phyloP scores from a whole-genome alignment of 2,329 filamentous ascomycete species.

The Paracamarosporium sp. region DNA sequence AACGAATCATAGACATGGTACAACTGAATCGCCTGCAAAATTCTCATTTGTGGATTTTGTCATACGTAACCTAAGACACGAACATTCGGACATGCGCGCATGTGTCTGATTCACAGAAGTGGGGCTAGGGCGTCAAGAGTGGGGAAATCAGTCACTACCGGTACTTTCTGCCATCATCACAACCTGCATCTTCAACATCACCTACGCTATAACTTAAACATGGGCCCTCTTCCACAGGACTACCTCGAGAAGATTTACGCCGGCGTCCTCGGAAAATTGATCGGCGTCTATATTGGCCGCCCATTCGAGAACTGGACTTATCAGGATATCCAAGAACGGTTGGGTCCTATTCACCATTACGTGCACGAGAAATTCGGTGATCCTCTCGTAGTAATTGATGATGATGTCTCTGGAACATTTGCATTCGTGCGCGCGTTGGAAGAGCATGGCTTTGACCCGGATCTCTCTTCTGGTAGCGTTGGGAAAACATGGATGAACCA shows the following conservation, averaged over 20 bases:
- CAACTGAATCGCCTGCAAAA: no score
- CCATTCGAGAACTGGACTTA: constrained; percentile 50
- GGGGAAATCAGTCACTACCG: not conserved
- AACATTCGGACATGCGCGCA: not conserved
- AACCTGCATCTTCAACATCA: not conserved
- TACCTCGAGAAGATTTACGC: constrained; percentile 47
- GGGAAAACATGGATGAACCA: constrained; percentile 37
- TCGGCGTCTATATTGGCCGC: constrained; percentile 48
- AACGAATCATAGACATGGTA: no score
- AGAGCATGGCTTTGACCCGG: constrained; percentile 5
- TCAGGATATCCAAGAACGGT: constrained; percentile 35
- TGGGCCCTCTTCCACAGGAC: constrained; percentile 14
- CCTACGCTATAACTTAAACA: not conserved
- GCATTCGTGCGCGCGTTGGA: constrained; percentile 43
- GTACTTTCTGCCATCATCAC: not conserved
- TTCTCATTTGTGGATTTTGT: no score
- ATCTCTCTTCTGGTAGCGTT: constrained; percentile 2
- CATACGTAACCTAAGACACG: not conserved
- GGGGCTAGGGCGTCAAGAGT: not conserved
- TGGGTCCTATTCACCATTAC: constrained; percentile 32
- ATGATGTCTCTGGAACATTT: constrained; percentile 35
- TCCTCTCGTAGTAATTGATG: constrained; percentile 16
- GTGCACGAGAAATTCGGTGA: constrained; percentile 6
- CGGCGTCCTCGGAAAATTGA: constrained; percentile 49
- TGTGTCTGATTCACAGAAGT: not conserved